Percentiles rank a stretch among this genome's conserved stretches.
Evolutionary conservation across 2,329 filamentous ascomycete species (phyloP).

Genomic region (Talaromyces sp.): DNA sequence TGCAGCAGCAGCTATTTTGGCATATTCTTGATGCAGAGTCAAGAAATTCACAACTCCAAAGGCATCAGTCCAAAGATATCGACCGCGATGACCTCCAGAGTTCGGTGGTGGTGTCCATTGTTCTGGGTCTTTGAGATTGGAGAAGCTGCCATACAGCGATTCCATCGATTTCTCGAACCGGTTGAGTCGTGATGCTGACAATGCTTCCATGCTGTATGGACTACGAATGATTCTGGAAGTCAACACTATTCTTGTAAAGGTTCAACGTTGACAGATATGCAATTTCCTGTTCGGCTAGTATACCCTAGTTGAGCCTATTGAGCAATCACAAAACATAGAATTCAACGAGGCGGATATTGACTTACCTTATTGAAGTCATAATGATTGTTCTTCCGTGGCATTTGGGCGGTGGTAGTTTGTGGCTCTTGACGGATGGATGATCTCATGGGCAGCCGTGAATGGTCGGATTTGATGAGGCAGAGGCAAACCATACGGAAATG

Average conservation of each 20-base stretch:
- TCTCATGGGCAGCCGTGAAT: constrained; percentile 12
- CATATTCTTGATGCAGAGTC: constrained; percentile 48
- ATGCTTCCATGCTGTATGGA: neutral
- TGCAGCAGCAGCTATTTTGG: constrained; percentile 8
- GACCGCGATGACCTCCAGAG: constrained; percentile 54
- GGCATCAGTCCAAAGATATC: constrained; percentile 61
- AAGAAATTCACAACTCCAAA: constrained; percentile 60
- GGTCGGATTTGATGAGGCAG: constrained; percentile 2
- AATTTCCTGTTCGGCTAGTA: constrained; percentile 17
- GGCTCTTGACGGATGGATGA: constrained; percentile 18
- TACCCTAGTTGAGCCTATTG: constrained; percentile 16
- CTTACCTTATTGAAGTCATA: constrained; percentile 13
- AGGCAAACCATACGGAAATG: constrained; percentile 11
- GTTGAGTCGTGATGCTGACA: constrained; percentile 25
- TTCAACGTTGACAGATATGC: neutral
- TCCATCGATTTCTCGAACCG: constrained; percentile 38
- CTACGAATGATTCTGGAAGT: neutral
- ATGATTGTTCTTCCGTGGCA: constrained; percentile 4
- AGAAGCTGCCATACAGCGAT: constrained; percentile 40
- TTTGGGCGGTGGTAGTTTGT: constrained; percentile 1
- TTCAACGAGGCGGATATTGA: neutral
- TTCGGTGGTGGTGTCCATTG: constrained; percentile 50
- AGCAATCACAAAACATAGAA: neutral
- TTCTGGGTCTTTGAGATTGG: constrained; percentile 27
- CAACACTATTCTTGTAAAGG: neutral